A percentile compares a stretch with the other conserved stretches of the same genome.
Conservation (phyloP, 257 asterid species). For the Penstemon barbatus region DNA sequence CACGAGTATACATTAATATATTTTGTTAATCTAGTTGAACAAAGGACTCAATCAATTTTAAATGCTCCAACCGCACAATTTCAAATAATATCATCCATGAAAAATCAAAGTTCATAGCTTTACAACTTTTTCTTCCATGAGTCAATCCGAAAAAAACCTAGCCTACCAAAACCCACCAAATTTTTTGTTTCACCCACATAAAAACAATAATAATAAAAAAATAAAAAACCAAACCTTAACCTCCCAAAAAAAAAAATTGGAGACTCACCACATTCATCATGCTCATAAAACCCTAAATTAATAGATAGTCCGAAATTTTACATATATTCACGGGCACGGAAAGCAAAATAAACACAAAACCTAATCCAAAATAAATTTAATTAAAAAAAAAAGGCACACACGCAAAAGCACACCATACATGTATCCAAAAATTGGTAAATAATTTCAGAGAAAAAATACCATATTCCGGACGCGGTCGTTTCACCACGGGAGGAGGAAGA, state of each 20-base stretch:
- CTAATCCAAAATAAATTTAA: conserved; percentile 9
- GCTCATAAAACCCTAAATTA: too few relatives aligned
- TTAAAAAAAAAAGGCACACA: not conserved
- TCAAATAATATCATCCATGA: conserved; percentile 3
- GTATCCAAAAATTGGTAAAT: not conserved
- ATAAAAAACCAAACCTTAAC: too few relatives aligned
- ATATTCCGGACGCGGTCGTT: conserved; percentile 74
- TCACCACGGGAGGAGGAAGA: conserved; percentile 46
- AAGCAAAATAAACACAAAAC: conserved; percentile 1
- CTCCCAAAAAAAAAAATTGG: too few relatives aligned
- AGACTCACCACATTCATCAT: too few relatives aligned
- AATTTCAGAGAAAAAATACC: conserved; percentile 35
- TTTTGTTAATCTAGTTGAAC: too few relatives aligned
- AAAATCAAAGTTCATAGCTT: not conserved
- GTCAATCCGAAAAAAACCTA: conserved; percentile 3
- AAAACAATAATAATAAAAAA: too few relatives aligned
- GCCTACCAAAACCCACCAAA: not conserved
- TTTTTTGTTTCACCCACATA: too few relatives aligned
- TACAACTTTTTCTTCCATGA: not conserved
- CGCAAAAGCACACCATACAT: not conserved
- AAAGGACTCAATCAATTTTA: not conserved
- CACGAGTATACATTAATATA: too few relatives aligned
- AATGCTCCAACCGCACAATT: conserved; percentile 20
- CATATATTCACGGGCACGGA: not conserved
- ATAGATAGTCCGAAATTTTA: not conserved